Evolutionary conservation across 495 filamentous ascomycete species (phyloP).

Genomic region (Tirmania nivea): DNA sequence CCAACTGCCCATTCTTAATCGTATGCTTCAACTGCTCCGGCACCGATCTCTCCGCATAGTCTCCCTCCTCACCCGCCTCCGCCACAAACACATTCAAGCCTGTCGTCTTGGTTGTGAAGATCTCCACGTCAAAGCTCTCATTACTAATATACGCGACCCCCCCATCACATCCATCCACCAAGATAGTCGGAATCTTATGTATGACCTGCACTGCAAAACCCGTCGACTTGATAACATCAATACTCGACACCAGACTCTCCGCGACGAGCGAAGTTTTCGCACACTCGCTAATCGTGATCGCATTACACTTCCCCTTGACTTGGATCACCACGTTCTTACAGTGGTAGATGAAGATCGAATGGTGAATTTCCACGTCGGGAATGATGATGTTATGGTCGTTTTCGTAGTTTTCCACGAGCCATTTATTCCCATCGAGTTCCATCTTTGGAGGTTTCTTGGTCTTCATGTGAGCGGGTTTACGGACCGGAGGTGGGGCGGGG

Average conservation of each 20-base stretch:
- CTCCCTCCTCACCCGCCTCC: conserved; percentile 29
- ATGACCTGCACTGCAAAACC: conserved; percentile 83
- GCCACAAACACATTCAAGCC: conserved; percentile 68
- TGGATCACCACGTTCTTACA: conserved; percentile 83
- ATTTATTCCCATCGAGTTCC: conserved; percentile 87
- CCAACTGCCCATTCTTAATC: conserved; percentile 14
- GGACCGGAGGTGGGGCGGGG: conserved; percentile 69
- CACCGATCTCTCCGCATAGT: conserved; percentile 59
- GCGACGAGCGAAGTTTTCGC: conserved; percentile 63
- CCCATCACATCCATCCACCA: conserved; percentile 84
- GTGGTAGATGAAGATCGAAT: conserved; percentile 76
- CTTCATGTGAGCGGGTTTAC: conserved; percentile 86
- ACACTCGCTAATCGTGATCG: conserved; percentile 81
- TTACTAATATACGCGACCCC: conserved; percentile 66
- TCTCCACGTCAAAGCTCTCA: conserved; percentile 51
- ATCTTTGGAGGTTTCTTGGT: conserved; percentile 80
- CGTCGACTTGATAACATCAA: conserved; percentile 83
- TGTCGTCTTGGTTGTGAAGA: conserved; percentile 71
- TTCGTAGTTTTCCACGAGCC: conserved; percentile 89
- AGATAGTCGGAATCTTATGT: conserved; percentile 59
- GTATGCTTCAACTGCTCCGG: conserved; percentile 45
- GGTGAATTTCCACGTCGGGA: conserved; percentile 55
- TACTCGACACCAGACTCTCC: conserved; percentile 68
- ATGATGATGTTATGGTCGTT: conserved; percentile 45
- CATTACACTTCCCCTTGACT: conserved; percentile 79